Conservation (phyloP, 129 eudicot species). For the Pittosporum tobira region DNA sequence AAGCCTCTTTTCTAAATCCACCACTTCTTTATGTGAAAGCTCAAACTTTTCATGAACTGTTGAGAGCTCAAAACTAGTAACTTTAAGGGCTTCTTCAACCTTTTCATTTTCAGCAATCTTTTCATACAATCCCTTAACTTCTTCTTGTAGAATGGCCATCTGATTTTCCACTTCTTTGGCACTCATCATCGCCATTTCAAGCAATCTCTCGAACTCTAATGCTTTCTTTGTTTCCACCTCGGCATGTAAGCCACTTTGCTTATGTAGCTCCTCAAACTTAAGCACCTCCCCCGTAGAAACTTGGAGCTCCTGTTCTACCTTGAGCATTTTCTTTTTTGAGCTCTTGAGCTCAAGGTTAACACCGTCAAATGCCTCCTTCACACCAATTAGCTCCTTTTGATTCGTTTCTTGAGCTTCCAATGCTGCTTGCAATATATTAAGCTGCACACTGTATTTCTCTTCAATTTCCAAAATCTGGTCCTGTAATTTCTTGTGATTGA, state of each 20-base stretch:
- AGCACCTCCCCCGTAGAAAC: slow-evolving; percentile 47
- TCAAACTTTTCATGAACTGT: slow-evolving; percentile 46
- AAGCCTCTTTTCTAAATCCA: slow-evolving; percentile 39
- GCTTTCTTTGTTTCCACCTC: slow-evolving; percentile 69
- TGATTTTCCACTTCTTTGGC: slow-evolving; percentile 69
- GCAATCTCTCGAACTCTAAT: slow-evolving; percentile 59
- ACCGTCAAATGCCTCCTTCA: slow-evolving; percentile 60
- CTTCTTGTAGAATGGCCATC: slow-evolving; percentile 50
- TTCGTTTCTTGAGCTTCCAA: slow-evolving; percentile 56
- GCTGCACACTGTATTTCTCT: slow-evolving; percentile 39
- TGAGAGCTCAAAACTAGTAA: slow-evolving; percentile 36
- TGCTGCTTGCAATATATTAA: slow-evolving; percentile 47
- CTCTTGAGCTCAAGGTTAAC: slow-evolving; percentile 54
- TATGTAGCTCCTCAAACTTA: slow-evolving; percentile 72
- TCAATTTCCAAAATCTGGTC: slow-evolving; percentile 43
- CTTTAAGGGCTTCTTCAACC: slow-evolving; percentile 57
- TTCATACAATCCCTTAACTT: slow-evolving; percentile 47
- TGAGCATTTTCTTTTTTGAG: slow-evolving; percentile 61
- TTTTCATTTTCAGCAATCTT: slow-evolving; percentile 63
- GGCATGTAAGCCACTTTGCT: slow-evolving; percentile 63
- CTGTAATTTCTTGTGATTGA: slow-evolving; percentile 40
- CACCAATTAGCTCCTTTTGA: slow-evolving; percentile 48
- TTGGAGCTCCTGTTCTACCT: slow-evolving; percentile 52
- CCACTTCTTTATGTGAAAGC: slow-evolving; percentile 36
- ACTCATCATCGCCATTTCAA: slow-evolving; percentile 61